Evolutionary conservation across 2,329 filamentous ascomycete genomes (phyloP).

Genomic region (Curvularia sp.): DNA sequence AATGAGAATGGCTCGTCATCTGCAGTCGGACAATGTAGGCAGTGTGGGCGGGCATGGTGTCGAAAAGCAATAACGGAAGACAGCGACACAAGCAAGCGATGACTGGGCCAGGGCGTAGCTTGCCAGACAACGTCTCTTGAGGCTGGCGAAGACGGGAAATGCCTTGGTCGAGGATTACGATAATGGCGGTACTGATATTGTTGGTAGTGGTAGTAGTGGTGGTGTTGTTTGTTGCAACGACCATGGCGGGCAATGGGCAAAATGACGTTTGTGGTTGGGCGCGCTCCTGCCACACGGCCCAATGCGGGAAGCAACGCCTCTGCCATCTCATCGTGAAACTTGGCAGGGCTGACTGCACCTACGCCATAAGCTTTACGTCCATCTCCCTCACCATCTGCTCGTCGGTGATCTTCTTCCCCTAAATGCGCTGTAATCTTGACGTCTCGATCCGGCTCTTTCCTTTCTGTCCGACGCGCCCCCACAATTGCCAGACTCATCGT

Average conservation of each 20-base stretch:
- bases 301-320: conserved; percentile 28
- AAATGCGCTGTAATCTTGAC: neutral
- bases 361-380: no score
- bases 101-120: conserved; percentile 4
- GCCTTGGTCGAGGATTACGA: conserved; percentile 8
- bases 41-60: conserved; percentile 27
- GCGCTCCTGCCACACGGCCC: conserved; percentile 17
- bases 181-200: neutral
- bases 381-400: neutral
- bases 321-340: conserved; percentile 23
- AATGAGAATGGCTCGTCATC: conserved; percentile 27
- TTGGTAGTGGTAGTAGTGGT: neutral
- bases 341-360: conserved; percentile 26
- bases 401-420: neutral
- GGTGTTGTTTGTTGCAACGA: conserved; percentile 2
- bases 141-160: neutral
- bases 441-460: neutral
- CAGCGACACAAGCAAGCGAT: conserved; percentile 13
- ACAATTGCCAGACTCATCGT: neutral
- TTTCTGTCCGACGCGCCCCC: neutral
- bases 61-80: conserved; percentile 28
- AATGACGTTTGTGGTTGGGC: conserved; percentile 27
- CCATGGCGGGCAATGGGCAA: neutral
- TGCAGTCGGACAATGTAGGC: conserved; percentile 25
- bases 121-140: neutral